These are phyloP conservation scores for Myxozyma neotropica DNA, from an alignment of 805 yeast genomes.

Conservation along the genomic window DNA sequence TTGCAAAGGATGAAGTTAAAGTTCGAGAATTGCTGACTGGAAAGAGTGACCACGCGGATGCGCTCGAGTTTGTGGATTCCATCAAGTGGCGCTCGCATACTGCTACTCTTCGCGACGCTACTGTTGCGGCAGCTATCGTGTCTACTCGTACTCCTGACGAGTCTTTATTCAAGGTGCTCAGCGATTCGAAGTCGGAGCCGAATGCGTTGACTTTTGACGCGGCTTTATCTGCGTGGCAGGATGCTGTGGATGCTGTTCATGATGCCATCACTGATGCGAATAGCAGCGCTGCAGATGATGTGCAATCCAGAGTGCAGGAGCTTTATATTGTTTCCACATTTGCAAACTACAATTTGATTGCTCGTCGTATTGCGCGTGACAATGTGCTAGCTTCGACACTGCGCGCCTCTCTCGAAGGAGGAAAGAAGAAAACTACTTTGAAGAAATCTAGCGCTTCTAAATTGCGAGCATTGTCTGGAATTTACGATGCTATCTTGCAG, in stretches of 20 bases:
- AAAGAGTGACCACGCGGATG: conserved; percentile 24
- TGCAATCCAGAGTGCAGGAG: conserved; percentile 59
- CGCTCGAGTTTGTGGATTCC: conserved; percentile 46
- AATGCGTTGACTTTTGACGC: conserved; percentile 51
- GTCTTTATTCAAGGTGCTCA: conserved; percentile 25
- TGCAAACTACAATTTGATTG: conserved; percentile 66
- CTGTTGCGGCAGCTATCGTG: conserved; percentile 55
- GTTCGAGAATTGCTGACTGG: conserved; percentile 21
- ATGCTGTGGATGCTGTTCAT: conserved; percentile 62
- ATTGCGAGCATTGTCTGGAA: conserved; percentile 46
- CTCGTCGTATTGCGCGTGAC: conserved; percentile 76
- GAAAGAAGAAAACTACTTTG: conserved; percentile 1
- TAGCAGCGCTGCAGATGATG: conserved; percentile 37
- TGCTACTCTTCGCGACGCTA: conserved; percentile 70
- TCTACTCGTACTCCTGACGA: conserved; percentile 38
- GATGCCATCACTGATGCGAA: conserved; percentile 47
- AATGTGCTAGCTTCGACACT: conserved; percentile 24
- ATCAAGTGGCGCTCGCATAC: conserved; percentile 61
- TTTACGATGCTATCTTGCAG: conserved; percentile 54
- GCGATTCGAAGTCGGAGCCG: conserved; percentile 33
- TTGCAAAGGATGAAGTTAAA: conserved; percentile 38
- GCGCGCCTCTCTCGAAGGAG: conserved; percentile 11
- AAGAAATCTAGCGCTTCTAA: conserved; percentile 20
- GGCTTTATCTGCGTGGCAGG: conserved; percentile 67
- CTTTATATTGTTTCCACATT: conserved; percentile 75